Evolutionary conservation across 495 filamentous ascomycete genomes (phyloP).

Genomic region (Aspergillus steynii): DNA sequence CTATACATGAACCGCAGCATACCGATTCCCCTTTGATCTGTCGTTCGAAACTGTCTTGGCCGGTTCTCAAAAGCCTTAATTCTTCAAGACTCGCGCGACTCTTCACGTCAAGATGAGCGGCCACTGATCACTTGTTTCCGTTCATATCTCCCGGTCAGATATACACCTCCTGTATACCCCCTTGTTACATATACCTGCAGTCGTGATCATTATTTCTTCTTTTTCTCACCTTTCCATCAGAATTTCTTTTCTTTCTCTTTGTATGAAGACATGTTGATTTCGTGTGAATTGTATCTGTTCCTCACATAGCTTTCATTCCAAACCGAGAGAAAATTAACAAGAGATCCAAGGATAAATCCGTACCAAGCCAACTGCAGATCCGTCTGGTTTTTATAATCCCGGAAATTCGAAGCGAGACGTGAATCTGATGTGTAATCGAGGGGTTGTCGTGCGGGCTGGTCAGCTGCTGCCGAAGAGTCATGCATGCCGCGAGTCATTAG

Average conservation of each 20-base stretch:
- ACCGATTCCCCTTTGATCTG: background rate
- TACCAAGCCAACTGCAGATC: too few species aligned
- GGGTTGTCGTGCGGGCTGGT: slow-evolving; percentile 17
- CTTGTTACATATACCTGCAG: background rate
- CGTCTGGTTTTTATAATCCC: too few species aligned
- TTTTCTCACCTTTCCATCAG: background rate
- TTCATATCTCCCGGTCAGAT: background rate
- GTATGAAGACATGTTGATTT: slow-evolving; percentile 4
- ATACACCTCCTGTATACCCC: background rate
- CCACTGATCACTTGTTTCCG: background rate
- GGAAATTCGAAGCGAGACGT: background rate
- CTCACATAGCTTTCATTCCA: background rate
- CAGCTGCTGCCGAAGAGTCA: slow-evolving; percentile 15
- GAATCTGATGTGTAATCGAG: background rate
- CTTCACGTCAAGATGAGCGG: background rate
- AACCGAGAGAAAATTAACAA: background rate
- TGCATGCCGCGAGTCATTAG: slow-evolving; percentile 9
- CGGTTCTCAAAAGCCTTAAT: background rate
- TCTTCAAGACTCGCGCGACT: background rate
- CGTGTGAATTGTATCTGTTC: background rate
- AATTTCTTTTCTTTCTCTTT: background rate
- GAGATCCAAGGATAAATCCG: background rate
- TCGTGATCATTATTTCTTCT: background rate
- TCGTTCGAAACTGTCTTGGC: too few species aligned
- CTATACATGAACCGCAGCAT: background rate